Evolutionary conservation across 106 monocot genomes (phyloP).

Genomic region (Vanilla planifolia): DNA sequence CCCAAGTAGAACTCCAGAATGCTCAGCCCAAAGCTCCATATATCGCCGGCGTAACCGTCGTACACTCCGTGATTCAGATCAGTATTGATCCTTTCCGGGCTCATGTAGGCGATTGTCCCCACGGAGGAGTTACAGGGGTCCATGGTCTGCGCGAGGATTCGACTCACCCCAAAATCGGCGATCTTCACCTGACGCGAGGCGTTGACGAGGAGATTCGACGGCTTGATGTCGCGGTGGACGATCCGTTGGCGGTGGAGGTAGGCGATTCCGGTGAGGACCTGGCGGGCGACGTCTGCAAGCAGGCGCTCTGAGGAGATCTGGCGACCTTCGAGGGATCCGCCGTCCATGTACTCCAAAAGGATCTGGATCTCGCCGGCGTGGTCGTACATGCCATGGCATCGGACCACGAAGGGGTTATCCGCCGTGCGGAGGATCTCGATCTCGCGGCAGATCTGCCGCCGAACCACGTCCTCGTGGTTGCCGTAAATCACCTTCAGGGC

Average conservation of each 20-base stretch:
- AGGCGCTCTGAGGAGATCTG: conserved; percentile 34
- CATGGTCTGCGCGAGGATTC: conserved; percentile 88
- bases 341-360: conserved; percentile 72
- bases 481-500: conserved; percentile 65
- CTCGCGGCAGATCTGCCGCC: conserved; percentile 68
- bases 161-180: conserved; percentile 87
- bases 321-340: conserved; percentile 50
- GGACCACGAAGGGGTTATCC: conserved; percentile 61
- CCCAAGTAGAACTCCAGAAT: conserved; percentile 90
- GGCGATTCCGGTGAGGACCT: conserved; percentile 65
- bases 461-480: conserved; percentile 47
- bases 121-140: conserved; percentile 94
- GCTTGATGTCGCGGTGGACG: conserved; percentile 97
- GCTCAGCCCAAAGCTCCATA: conserved; percentile 94
- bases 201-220: conserved; percentile 81
- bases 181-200: conserved; percentile 64
- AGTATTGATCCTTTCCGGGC: conserved; percentile 95
- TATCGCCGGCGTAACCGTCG: conserved; percentile 83
- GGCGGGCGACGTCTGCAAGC: conserved; percentile 47
- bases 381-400: conserved; percentile 71
- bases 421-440: conserved; percentile 68
- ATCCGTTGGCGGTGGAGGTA: conserved; percentile 80
- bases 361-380: conserved; percentile 68
- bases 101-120: conserved; percentile 75
- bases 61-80: conserved; percentile 79